Evolutionary conservation across 1,284 basidiomycete species (phyloP), one percentile per base, ranked within the genome.

Genomic region (Schizophyllum amplum): DNA sequence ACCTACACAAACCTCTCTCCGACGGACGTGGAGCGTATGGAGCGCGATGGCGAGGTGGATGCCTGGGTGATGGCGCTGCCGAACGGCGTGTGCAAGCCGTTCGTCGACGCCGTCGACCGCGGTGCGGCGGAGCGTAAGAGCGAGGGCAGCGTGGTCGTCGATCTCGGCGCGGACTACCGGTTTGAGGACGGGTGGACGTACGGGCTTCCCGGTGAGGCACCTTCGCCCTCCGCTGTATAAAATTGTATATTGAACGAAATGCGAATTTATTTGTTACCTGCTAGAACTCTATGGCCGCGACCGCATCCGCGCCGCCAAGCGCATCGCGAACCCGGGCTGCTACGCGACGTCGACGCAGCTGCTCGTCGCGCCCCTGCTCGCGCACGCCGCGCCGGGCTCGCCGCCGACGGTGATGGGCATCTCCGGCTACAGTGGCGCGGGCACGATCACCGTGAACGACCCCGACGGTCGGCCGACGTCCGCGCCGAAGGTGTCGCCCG

Each of bases 21-120:
- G 1, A 73, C 79, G 60, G 90, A 95, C 63, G 88, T 97, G 7
- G 83, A 91, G 69, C 77, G 75, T 67, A 91, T 98, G 86, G 94
- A 95, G 72, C 85, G 87, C 72, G 77, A 83, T 57, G 87, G 90
- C 23, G 88, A 89, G 66, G 92, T 98, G 21, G 94, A 98, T 68
- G 94, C 92, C 9, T 98, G 94, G 93, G 84, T 99, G 58, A 96
- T 98, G 92, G 96, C 96, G 1, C 81, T 99, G 49, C 96, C 96
- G 26, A 99, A 99, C 67, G 97, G 96, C 17, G 83, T 95, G 24
- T 93, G 93, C 78, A 96, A 96, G 75, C 94, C 95, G 0, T 99
- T 98, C 67, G 94, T 99, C 20, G 94, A 97, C 68, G 97, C 96
- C 13, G 77, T 99, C 53, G 93, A 98, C 67, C 77, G 77, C 27